Evolutionary conservation across 148 eudicot species (phyloP).

Genomic region (Drosera capensis): DNA sequence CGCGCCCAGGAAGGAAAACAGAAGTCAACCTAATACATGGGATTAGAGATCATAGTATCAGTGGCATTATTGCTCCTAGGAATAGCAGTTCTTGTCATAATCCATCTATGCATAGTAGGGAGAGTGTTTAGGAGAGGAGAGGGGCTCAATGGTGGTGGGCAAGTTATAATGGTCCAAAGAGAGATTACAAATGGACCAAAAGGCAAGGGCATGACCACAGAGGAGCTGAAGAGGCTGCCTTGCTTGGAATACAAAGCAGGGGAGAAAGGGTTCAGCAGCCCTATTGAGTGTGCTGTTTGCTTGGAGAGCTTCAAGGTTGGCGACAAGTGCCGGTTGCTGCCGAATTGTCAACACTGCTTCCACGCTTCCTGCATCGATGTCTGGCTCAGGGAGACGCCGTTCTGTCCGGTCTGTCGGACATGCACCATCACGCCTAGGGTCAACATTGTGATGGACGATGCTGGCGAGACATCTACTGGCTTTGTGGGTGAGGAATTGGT

Average conservation of each 20-base stretch:
- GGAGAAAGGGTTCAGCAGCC: conserved; percentile 12
- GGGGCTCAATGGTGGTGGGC: neutral
- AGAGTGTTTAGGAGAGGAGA: conserved; percentile 21
- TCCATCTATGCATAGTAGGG: conserved; percentile 29
- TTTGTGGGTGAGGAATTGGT: neutral
- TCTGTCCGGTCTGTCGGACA: conserved; percentile 58
- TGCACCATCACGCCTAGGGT: conserved; percentile 9
- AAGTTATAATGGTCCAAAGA: conserved; percentile 9
- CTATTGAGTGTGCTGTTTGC: conserved; percentile 50
- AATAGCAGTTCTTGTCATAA: conserved; percentile 15
- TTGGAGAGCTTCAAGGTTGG: conserved; percentile 41
- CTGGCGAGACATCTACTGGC: neutral
- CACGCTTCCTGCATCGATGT: conserved; percentile 61
- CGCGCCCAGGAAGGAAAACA: neutral
- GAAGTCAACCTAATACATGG: conserved; percentile 5
- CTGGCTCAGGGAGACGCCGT: conserved; percentile 43
- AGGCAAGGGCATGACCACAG: conserved; percentile 23
- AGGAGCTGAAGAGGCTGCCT: conserved; percentile 50
- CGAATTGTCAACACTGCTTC: conserved; percentile 48
- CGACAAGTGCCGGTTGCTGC: conserved; percentile 50
- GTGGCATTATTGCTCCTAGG: conserved; percentile 19
- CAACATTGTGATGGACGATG: neutral
- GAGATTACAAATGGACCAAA: conserved; percentile 7
- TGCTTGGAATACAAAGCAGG: conserved; percentile 31
- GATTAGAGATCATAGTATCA: conserved; percentile 22